Evolutionary conservation across 129 eudicot genomes (phyloP).

Genomic region (Dittrichia graveolens): DNA sequence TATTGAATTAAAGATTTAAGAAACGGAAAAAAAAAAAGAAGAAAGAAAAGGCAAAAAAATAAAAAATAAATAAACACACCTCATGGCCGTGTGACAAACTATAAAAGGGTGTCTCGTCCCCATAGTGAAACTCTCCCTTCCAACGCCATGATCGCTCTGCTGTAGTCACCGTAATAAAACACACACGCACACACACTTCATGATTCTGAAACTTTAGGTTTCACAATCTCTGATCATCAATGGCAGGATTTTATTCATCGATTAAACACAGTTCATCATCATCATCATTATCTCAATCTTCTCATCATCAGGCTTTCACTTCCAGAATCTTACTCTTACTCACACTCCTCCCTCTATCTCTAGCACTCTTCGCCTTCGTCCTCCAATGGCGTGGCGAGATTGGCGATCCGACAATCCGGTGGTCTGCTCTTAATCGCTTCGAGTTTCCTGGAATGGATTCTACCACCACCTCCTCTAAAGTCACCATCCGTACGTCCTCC

Average conservation of each 20-base stretch:
- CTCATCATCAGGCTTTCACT: conserved; percentile 23
- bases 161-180: not conserved
- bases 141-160: conserved; percentile 5
- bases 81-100: no score
- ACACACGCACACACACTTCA: conserved; percentile 11
- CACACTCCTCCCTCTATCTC: conserved; percentile 66
- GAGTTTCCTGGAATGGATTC: conserved; percentile 41
- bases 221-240: conserved; percentile 21
- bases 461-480: conserved; percentile 17
- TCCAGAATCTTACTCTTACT: conserved; percentile 63
- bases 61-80: no score
- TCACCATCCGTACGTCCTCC: conserved; percentile 18
- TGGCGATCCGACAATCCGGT: conserved; percentile 34
- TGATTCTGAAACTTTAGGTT: conserved; percentile 16
- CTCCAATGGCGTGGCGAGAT: conserved; percentile 87
- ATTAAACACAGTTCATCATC: conserved; percentile 37
- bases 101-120: no score
- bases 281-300: conserved; percentile 40
- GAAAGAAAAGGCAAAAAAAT: no score
- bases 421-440: conserved; percentile 17
- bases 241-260: conserved; percentile 32
- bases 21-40: no score
- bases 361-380: conserved; percentile 75
- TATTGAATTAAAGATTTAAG: no score
- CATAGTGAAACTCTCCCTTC: not conserved